phyloP scores from a whole-genome alignment of 208 protist genomes.

The Leishmania major region DNA sequence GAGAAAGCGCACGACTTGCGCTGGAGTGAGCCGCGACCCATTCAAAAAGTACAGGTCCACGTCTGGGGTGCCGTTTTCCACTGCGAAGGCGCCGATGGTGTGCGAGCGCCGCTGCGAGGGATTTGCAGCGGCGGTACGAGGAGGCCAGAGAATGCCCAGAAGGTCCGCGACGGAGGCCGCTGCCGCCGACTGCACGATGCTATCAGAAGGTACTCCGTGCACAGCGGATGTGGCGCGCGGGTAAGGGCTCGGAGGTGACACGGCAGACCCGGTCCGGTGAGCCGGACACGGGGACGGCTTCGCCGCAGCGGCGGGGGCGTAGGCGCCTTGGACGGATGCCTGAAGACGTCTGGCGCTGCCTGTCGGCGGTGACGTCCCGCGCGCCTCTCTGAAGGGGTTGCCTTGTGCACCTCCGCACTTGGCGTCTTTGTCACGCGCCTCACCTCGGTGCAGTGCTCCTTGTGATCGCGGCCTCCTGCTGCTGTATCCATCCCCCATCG shows the following conservation, averaged over 20 bases:
- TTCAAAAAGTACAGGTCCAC: conserved; percentile 59
- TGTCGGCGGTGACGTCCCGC: not conserved
- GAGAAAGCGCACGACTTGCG: conserved; percentile 55
- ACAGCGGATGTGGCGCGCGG: not conserved
- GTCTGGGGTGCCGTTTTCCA: not conserved
- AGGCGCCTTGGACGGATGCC: not conserved
- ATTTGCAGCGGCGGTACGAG: conserved; percentile 5
- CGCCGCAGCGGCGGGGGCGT: not conserved
- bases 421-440: not conserved
- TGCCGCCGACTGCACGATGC: conserved; percentile 15
- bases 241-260: not conserved
- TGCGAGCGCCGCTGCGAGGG: not conserved
- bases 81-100: not conserved
- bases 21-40: conserved; percentile 53
- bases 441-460: not conserved
- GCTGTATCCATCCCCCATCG: conserved; percentile 6
- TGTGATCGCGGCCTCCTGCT: not conserved
- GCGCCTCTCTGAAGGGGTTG: not conserved
- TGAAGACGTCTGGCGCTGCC: not conserved
- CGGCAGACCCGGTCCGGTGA: not conserved
- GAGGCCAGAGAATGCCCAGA: conserved; percentile 70
- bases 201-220: not conserved
- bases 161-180: conserved; percentile 44
- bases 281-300: not conserved
- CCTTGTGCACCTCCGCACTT: not conserved